A percentile compares a stretch with the other conserved stretches of the same genome.
phyloP scores from a whole-genome alignment of 331 rosid genomes.

The Stylosanthes scabra region DNA sequence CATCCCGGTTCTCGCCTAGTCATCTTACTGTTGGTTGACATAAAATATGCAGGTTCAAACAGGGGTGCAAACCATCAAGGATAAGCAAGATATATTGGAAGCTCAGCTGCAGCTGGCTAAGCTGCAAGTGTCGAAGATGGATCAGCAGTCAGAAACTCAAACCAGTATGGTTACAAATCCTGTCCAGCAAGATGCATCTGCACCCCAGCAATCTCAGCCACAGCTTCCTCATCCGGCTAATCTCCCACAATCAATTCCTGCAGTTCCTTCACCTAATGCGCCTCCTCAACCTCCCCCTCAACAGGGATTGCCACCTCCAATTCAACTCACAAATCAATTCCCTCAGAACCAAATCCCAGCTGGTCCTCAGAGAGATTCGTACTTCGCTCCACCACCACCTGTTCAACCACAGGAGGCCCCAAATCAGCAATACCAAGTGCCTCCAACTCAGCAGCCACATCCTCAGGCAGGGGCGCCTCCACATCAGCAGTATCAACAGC shows the following conservation, averaged over 20 bases:
- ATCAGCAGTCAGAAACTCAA: constrained; percentile 56
- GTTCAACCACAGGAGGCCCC: constrained; percentile 69
- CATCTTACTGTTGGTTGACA: constrained; percentile 12
- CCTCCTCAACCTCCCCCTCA: constrained; percentile 68
- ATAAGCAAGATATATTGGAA: constrained; percentile 66
- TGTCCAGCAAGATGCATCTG: constrained; percentile 57
- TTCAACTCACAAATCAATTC: constrained; percentile 67
- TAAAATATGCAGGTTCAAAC: constrained; percentile 71
- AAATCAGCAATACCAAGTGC: constrained; percentile 73
- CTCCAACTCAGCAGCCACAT: constrained; percentile 64
- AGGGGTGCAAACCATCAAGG: constrained; percentile 77
- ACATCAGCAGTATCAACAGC: constrained; percentile 71
- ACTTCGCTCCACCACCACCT: constrained; percentile 53
- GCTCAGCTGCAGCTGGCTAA: constrained; percentile 73
- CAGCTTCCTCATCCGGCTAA: constrained; percentile 56
- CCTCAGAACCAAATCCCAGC: constrained; percentile 70
- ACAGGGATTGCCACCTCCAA: constrained; percentile 57
- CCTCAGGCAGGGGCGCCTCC: constrained; percentile 64
- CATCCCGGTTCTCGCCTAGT: neutral
- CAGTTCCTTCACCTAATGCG: constrained; percentile 71
- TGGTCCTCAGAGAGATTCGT: constrained; percentile 67
- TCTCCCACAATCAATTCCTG: constrained; percentile 57
- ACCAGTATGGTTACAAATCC: constrained; percentile 45
- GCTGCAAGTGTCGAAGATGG: constrained; percentile 63
- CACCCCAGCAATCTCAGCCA: constrained; percentile 69